Base-by-base conservation (phyloP, 2,329 filamentous ascomycete genomes). In the Aureobasidium sp. region DNA sequence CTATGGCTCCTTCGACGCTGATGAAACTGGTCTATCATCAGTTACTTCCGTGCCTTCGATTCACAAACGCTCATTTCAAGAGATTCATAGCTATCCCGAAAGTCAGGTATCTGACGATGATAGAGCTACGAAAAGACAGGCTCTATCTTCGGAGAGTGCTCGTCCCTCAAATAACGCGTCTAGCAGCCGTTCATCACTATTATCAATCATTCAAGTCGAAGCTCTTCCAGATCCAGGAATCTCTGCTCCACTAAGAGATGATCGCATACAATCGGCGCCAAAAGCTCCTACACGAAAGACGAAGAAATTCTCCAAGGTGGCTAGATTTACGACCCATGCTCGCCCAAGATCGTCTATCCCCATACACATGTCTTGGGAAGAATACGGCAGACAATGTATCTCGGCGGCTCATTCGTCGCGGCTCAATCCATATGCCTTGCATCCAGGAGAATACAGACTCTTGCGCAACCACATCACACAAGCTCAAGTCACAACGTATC, bases 341-440 rank as follows among this genome's bases (percentile, higher is more conserved):
- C 69, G 70, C 52, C 68, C 72, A 41, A 70, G 70, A 23, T 89
- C 90, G 8, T 96, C 93, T 17, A 92, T 99, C 69, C 92, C 93
- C 17, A 78, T 84, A 61, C 83, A 88, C 65, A 74, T 97, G 50
- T 80, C 88, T 17, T 81, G 85, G 32, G 81, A 84, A 56, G 86
- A 93, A 64, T 97, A 96, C 76, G 93, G 91, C n/a, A 84, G 87
- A 66, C 91, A 99, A 76, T 96, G 91, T 72, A 88, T 96, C 63
- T 83, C 87, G 59, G 93, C 93, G 13, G 94, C 93, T 60, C 90
- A 96, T 74, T 88, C 90, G 9, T 97, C 91, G 44, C 83, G 94
- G 62, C 80, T 99, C 1, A 93, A 93, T 67, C 93, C 94, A 0
- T 97, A 94, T 74, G 87, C 89, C 12, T 78, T 99, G 42, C 91